Evolutionary conservation across 1,284 basidiomycete genomes (phyloP), one percentile per base, ranked within the genome.

Genomic region (Microbotryum saponariae): DNA sequence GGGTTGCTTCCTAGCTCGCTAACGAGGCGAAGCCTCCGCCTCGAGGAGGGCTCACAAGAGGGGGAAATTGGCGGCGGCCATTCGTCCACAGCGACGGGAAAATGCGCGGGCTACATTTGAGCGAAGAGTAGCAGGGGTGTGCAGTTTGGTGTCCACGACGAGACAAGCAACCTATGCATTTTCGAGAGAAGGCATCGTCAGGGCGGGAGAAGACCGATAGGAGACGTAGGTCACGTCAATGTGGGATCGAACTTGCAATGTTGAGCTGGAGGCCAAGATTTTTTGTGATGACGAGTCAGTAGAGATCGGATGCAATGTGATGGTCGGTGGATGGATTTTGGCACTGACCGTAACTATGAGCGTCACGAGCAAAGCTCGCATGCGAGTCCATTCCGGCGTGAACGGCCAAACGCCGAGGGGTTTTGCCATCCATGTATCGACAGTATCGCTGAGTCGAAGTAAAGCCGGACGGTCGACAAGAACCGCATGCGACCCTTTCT

Each of bases 41-140:
- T 27, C 27, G 27, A 27, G 27, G 4, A 27, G 6, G 9, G 47
- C 25, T 55, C 29, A 67, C 2, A 65, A 51, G 5, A 60, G 42
- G 0, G 65, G 65, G 29, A 57, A 59, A 51, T 64, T 64, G 46
- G 63, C 63, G 10, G 52, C 45, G 1, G 63, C 58, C 29, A 67
- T 50, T 2, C 65, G 58, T n/a, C 65, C 65, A 46, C 54, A 58
- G 2, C 65, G 62, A 8, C 58, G 51, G 2, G 64, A 54, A 29
- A 65, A 60, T 6, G 59, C 59, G 3, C 59, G 51, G 2, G 53
- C 23, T 20, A 60, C 44, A 4, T 54, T 52, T 16, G 56, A 47
- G 23, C 51, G 25, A 1, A 57, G 25, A 8, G 27, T 27, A 12
- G 50, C 21, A 8, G 59, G 60, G 4, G 33, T 47, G 42, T 37